Conservation (phyloP, 768 basidiomycete genomes). For the Xerocomus potaroensis region DNA sequence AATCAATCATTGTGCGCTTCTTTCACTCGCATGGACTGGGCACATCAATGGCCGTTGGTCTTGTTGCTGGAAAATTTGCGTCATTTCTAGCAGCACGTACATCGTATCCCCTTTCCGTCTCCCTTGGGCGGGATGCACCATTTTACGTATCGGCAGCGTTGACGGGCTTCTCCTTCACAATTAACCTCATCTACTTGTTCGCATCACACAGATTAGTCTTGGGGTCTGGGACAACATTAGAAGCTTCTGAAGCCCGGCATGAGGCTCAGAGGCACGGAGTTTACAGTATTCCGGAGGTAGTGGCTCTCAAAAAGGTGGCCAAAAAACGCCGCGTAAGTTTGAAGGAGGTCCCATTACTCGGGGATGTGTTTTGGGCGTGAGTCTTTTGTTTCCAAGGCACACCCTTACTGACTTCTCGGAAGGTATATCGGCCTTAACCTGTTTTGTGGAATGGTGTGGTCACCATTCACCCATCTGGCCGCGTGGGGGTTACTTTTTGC, state of each 20-base stretch:
- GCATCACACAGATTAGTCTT: constrained; percentile 62
- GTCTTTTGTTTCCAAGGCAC: constrained; percentile 17
- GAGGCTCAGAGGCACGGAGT: constrained; percentile 48
- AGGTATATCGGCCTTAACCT: constrained; percentile 76
- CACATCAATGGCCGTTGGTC: constrained; percentile 75
- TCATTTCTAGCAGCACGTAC: constrained; percentile 74
- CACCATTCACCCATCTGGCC: constrained; percentile 72
- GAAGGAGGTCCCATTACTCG: constrained; percentile 57
- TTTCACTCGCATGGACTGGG: constrained; percentile 75
- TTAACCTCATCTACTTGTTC: constrained; percentile 65
- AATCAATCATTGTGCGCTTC: constrained; percentile 80
- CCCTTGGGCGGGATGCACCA: constrained; percentile 65
- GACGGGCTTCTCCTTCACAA: constrained; percentile 58
- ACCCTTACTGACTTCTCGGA: constrained; percentile 4
- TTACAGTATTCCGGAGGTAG: constrained; percentile 50
- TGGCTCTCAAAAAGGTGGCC: constrained; percentile 61
- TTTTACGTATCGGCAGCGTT: constrained; percentile 67
- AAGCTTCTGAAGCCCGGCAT: constrained; percentile 55
- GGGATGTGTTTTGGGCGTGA: constrained; percentile 78
- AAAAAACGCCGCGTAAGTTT: constrained; percentile 61
- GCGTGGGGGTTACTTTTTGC: constrained; percentile 44
- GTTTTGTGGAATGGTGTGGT: constrained; percentile 73
- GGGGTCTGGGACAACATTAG: constrained; percentile 57
- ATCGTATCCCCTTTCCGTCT: constrained; percentile 69
- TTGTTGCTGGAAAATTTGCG: constrained; percentile 74